Evolutionary conservation across 306 rosid genomes (phyloP).

Genomic region (Ormosia emarginata): DNA sequence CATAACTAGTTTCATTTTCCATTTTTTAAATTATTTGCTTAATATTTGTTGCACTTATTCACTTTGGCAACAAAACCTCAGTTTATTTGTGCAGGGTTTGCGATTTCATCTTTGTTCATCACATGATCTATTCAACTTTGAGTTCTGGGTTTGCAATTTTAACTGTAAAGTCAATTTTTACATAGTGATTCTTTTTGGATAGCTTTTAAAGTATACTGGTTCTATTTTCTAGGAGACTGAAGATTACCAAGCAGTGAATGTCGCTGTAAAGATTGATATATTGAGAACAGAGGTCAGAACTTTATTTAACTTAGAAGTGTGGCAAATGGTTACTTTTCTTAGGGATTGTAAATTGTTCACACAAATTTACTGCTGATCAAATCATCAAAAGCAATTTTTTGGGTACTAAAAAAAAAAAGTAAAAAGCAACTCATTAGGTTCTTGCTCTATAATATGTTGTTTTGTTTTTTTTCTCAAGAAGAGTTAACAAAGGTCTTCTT

Average conservation of each 20-base stretch:
- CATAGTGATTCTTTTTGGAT: slow-evolving; percentile 32
- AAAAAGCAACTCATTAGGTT: background rate
- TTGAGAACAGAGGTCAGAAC: slow-evolving; percentile 64
- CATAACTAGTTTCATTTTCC: no score
- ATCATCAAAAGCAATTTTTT: background rate
- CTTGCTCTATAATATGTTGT: background rate
- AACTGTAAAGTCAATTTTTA: slow-evolving; percentile 28
- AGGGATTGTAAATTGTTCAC: background rate
- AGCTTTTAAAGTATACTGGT: slow-evolving; percentile 31
- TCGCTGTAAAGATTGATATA: slow-evolving; percentile 72
- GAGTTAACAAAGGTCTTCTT: background rate
- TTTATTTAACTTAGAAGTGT: slow-evolving; percentile 13
- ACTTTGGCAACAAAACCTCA: no score
- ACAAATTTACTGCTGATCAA: background rate
- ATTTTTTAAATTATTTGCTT: no score
- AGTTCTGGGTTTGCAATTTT: slow-evolving; percentile 79
- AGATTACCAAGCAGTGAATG: slow-evolving; percentile 93
- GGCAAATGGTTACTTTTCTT: background rate
- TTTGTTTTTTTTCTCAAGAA: background rate
- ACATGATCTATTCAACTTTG: slow-evolving; percentile 95
- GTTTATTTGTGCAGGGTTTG: no score
- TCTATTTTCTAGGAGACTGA: slow-evolving; percentile 75
- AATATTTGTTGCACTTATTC: no score
- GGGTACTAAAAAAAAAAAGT: background rate
- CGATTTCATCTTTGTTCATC: no score